Conservation (phyloP, 768 basidiomycete species). For the Lentinula guzmanii region DNA sequence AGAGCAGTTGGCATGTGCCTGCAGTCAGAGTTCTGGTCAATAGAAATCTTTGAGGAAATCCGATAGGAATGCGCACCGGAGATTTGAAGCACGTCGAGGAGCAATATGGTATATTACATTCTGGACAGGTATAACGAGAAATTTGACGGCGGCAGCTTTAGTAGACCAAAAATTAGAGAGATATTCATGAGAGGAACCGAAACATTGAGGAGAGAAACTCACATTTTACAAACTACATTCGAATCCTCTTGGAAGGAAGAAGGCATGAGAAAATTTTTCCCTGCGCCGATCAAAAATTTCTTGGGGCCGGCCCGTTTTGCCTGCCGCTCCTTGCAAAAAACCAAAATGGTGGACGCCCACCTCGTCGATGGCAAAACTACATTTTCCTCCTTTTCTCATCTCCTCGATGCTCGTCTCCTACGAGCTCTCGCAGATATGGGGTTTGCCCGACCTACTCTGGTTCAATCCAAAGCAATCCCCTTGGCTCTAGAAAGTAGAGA, state of each 20-base stretch:
- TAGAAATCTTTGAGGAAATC: too few relatives aligned
- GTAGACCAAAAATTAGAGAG: neutral
- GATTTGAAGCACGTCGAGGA: slow-evolving; percentile 76
- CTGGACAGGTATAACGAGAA: slow-evolving; percentile 76
- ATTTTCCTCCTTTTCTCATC: slow-evolving; percentile 61
- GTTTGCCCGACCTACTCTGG: slow-evolving; percentile 86
- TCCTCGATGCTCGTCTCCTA: slow-evolving; percentile 81
- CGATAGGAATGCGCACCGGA: slow-evolving; percentile 35
- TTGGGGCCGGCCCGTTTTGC: neutral
- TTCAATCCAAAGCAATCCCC: slow-evolving; percentile 90
- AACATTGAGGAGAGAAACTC: slow-evolving; percentile 13
- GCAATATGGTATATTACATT: slow-evolving; percentile 79
- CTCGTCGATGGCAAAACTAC: slow-evolving; percentile 42
- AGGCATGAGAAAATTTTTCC: neutral
- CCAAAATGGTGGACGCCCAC: slow-evolving; percentile 37
- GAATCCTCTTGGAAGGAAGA: neutral
- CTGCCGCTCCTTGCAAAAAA: neutral
- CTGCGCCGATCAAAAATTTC: neutral
- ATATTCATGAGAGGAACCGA: neutral
- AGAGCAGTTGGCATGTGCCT: slow-evolving; percentile 69
- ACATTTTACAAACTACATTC: slow-evolving; percentile 40
- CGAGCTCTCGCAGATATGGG: slow-evolving; percentile 86
- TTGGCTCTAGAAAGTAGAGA: slow-evolving; percentile 85
- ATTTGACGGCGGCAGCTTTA: slow-evolving; percentile 69
- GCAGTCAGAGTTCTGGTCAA: neutral